A percentile compares a stretch with the other conserved stretches of the same genome.
phyloP scores from a whole-genome alignment of 768 basidiomycete species.

The Russula griseocarnosa region DNA sequence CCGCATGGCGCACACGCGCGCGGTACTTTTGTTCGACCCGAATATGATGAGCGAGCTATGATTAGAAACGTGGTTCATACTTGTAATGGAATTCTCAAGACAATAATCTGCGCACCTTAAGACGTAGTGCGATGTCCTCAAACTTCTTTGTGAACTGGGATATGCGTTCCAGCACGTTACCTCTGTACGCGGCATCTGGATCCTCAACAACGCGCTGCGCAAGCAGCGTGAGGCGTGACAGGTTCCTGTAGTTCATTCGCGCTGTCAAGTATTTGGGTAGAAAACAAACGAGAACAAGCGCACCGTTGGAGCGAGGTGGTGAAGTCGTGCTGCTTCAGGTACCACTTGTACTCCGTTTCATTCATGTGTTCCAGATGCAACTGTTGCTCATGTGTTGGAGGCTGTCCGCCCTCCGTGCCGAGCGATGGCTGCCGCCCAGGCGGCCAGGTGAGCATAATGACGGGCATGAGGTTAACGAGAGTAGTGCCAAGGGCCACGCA shows the following conservation, averaged over 20 bases:
- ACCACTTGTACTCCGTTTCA: conserved; percentile 19
- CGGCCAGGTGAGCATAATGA: conserved; percentile 19
- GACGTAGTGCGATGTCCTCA: conserved; percentile 17
- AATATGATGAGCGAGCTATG: conserved; percentile 20
- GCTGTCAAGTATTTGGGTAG: not conserved
- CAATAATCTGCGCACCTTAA: conserved; percentile 14
- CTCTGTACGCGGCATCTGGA: conserved; percentile 18
- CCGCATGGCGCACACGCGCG: conserved; percentile 14
- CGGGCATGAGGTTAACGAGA: conserved; percentile 5
- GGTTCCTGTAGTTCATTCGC: conserved; percentile 5
- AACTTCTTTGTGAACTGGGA: conserved; percentile 23
- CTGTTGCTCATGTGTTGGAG: not conserved
- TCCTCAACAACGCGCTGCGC: conserved; percentile 22
- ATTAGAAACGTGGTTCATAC: not conserved
- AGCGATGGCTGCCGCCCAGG: conserved; percentile 12
- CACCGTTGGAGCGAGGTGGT: conserved; percentile 23
- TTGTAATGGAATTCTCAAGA: not conserved
- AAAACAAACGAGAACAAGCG: not conserved
- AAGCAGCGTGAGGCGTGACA: conserved; percentile 21
- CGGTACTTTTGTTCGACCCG: conserved; percentile 21
- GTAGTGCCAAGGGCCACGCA: conserved; percentile 7
- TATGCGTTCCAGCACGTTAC: conserved; percentile 14
- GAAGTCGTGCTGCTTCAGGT: conserved; percentile 25
- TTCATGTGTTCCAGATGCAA: conserved; percentile 9
- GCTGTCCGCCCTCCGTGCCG: conserved; percentile 19